Evolutionary conservation across 768 basidiomycete species (phyloP), one percentile per base, ranked within the genome.

Genomic region (Peribolospora kevripleyi): DNA sequence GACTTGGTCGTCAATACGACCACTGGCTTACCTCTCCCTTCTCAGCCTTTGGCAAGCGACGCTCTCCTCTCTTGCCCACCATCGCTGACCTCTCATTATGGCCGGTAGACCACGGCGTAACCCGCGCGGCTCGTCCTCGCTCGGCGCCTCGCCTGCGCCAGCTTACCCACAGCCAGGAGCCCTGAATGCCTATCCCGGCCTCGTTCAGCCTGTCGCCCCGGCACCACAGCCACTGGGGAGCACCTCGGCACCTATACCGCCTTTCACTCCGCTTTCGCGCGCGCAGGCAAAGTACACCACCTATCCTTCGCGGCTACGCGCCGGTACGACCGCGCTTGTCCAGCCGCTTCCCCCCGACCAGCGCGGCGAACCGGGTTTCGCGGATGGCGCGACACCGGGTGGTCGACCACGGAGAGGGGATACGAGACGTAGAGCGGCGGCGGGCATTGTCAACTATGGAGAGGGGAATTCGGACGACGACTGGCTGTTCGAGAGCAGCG

Each of bases 271-370:
- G 39, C 10, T 58, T n/a, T 50, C 67, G 0, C 54, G 57, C 39
- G 55, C 61, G 8, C 91, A 95, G 65, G 88, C 82, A 0, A 69
- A 78, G 10, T 73, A 77, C 55, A 81, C 85, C 0, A 82, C 84
- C 2, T 97, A 93, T 65, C 72, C 87, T 0, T 82, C 88, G 5
- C 76, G 91, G n/a, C 70, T 97, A 52, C 79, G 83, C 37, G 90
- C 91, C 0, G 93, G 93, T 11, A 74, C 81, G 3, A 82, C 85
- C 0, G 76, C 87, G 5, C 77, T 98, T 60, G 75, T 97, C 68
- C 93, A 98, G 63, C 93, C 93, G 14, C 66, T 2, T 47, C 60
- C 1, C 56, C 61, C 58, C 73, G 65, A 6, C 58, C 66, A 41
- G 58, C 43, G 11, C 43, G 68, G 3, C 4, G n/a, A 7, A 3